Base-by-base conservation (phyloP, 2,329 filamentous ascomycete species). In the Colletotrichum paranaense region DNA sequence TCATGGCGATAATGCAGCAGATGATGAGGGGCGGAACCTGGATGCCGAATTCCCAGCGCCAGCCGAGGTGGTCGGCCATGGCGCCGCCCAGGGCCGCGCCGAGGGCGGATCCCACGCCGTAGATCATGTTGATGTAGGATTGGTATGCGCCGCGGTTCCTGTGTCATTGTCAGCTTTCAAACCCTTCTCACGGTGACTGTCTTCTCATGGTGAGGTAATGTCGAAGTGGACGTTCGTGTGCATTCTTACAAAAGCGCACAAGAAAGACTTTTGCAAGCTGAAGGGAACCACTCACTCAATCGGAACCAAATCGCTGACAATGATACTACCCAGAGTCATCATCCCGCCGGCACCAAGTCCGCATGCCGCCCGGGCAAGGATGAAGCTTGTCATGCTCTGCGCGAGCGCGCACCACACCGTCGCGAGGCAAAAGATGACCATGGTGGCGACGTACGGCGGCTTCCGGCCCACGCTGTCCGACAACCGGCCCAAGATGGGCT, bases 381-480 rank as follows among this genome's bases (percentile, higher is more conserved):
- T 94, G 77, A 95, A 91, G 75, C 88, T 89, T n/a, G 88, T 84
- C 78, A 96, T 92, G 78, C 88, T 91, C 59, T 84, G 85, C 0
- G 94, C 93, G 11, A 92, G 80, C 0, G 89, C 92, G 81, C 93
- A 95, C 87, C 92, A 94, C 14, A 89, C 78, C 4, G 93, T 95
- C 0, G 91, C 91, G 1, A 88, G 72, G 32, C 89, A 81, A 76
- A 95, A 94, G 11, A 94, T 83, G 14, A 85, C 79, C n/a, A 92
- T 86, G 1, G 89, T 89, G 12, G 88, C 86, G 12, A 95, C 83
- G 77, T 94, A 95, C 1, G 92, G 87, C 22, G 86, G 84, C 72
- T 92, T 93, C 57, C 93, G 86, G 12, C 94, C 93, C 72, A 95
- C 83, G 0, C 92, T 91, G 81, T 96, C 94, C 1, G 93, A 95